Evolutionary conservation across 208 protist genomes (phyloP).

Genomic region (Leishmania mexicana): DNA sequence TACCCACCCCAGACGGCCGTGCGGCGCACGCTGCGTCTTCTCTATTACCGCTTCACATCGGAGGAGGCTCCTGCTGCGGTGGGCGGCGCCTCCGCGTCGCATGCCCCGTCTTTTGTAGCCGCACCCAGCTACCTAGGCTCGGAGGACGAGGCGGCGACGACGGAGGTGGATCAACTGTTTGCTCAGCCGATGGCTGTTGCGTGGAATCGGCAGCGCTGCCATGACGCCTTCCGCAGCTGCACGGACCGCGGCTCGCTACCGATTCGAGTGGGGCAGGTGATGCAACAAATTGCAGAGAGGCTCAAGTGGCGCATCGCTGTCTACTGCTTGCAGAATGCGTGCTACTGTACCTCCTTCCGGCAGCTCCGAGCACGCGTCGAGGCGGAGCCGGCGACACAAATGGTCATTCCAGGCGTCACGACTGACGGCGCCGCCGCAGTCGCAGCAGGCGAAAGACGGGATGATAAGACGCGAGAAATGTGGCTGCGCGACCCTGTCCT

Average conservation of each 20-base stretch:
- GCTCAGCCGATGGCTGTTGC: slow-evolving; percentile 21
- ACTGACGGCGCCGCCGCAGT: background rate
- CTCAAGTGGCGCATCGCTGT: slow-evolving; percentile 28
- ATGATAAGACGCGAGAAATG: background rate
- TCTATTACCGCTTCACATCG: slow-evolving; percentile 40
- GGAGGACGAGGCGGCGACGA: slow-evolving; percentile 13
- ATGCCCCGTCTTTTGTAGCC: background rate
- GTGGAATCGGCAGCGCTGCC: slow-evolving; percentile 29
- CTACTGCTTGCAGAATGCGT: slow-evolving; percentile 32
- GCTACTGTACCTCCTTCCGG: slow-evolving; percentile 11
- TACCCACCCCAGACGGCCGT: slow-evolving; percentile 43
- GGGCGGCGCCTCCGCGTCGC: background rate
- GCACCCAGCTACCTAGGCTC: slow-evolving; percentile 6
- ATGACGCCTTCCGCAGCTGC: slow-evolving; percentile 17
- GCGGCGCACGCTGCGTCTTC: slow-evolving; percentile 40
- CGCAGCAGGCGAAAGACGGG: background rate
- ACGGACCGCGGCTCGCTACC: slow-evolving; percentile 18
- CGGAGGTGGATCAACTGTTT: slow-evolving; percentile 17
- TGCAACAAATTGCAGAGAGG: slow-evolving; percentile 16
- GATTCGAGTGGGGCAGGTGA: slow-evolving; percentile 14
- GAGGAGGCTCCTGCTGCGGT: slow-evolving; percentile 19
- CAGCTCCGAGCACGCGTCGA: slow-evolving; percentile 13
- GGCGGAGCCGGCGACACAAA: background rate
- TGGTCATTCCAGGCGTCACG: background rate
- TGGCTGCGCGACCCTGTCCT: slow-evolving; percentile 15